A percentile compares a stretch with the other conserved stretches of the same genome.
Evolutionary conservation across 2,329 filamentous ascomycete species (phyloP).

Genomic region (Neodidymelliopsis sp.): DNA sequence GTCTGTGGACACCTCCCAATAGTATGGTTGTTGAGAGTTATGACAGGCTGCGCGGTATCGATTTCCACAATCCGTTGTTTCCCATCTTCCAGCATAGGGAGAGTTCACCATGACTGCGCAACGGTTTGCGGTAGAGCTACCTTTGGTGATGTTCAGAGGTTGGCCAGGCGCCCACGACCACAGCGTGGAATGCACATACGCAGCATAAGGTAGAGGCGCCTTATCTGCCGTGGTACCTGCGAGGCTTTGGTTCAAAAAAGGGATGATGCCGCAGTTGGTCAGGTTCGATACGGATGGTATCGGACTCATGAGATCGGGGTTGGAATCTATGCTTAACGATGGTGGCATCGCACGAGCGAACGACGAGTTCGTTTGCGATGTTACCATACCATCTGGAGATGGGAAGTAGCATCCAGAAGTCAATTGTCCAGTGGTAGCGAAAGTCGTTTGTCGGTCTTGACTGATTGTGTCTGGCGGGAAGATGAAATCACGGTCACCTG

Average conservation of each 20-base stretch:
- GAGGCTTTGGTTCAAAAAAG: conserved; percentile 65
- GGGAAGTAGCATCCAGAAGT: conserved; percentile 63
- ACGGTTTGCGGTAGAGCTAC: conserved; percentile 47
- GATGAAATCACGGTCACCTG: conserved; percentile 58
- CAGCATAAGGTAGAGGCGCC: conserved; percentile 58
- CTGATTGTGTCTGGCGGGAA: conserved; percentile 59
- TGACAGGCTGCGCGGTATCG: conserved; percentile 65
- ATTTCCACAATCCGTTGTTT: conserved; percentile 62
- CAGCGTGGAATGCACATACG: conserved; percentile 59
- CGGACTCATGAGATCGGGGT: conserved; percentile 32
- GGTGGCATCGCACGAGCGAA: conserved; percentile 40
- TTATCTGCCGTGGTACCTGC: conserved; percentile 59
- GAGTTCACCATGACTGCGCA: conserved; percentile 63
- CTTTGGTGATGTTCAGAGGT: conserved; percentile 57
- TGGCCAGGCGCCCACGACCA: conserved; percentile 69
- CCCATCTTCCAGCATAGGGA: conserved; percentile 63
- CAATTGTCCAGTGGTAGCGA: conserved; percentile 52
- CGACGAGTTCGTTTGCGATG: conserved; percentile 59
- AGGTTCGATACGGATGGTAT: conserved; percentile 49
- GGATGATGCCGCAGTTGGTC: conserved; percentile 67
- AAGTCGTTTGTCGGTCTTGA: conserved; percentile 37
- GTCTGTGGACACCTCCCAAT: conserved; percentile 61
- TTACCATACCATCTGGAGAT: conserved; percentile 50
- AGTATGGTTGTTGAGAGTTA: conserved; percentile 60
- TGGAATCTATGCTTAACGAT: conserved; percentile 23